These are phyloP conservation scores for Exophiala oligosperma DNA, from an alignment of 2,329 filamentous ascomycete species.

Conservation along the genomic window DNA sequence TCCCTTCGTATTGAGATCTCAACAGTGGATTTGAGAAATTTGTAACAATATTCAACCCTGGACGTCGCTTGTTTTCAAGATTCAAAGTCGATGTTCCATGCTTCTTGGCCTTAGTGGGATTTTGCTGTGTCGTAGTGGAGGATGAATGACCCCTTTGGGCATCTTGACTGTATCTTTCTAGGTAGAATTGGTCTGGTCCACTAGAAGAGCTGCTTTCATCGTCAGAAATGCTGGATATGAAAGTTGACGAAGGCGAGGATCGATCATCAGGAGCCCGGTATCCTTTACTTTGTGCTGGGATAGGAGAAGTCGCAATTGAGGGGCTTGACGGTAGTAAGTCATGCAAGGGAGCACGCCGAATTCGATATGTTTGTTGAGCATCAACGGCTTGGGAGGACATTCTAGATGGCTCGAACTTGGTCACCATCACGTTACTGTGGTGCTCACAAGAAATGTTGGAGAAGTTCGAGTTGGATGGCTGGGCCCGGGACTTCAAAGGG, in stretches of 20 bases:
- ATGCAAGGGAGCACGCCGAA: not conserved
- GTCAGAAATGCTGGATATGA: constrained; percentile 18
- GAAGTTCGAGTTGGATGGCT: not conserved
- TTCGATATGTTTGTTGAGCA: not conserved
- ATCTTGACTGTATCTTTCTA: constrained; percentile 28
- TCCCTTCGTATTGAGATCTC: constrained; percentile 16
- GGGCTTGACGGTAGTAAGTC: constrained; percentile 17
- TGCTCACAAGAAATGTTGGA: not conserved
- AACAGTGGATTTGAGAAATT: constrained; percentile 35
- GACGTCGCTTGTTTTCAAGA: constrained; percentile 29
- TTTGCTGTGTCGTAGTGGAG: not conserved
- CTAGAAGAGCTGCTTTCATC: constrained; percentile 23
- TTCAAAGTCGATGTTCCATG: not conserved
- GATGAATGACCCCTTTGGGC: not conserved
- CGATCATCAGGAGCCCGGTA: constrained; percentile 2
- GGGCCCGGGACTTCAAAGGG: no score
- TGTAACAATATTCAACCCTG: constrained; percentile 45
- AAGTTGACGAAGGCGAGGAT: constrained; percentile 13
- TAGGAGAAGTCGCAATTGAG: constrained; percentile 7
- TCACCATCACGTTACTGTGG: constrained; percentile 3
- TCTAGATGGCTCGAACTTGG: constrained; percentile 2
- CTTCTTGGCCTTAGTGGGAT: not conserved
- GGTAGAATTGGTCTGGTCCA: constrained; percentile 28
- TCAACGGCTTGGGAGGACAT: not conserved
- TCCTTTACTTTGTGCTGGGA: constrained; percentile 16